Evolutionary conservation across 495 filamentous ascomycete genomes (phyloP), one percentile per base, ranked within the genome.

Genomic region (Daldinia bambusicola): DNA sequence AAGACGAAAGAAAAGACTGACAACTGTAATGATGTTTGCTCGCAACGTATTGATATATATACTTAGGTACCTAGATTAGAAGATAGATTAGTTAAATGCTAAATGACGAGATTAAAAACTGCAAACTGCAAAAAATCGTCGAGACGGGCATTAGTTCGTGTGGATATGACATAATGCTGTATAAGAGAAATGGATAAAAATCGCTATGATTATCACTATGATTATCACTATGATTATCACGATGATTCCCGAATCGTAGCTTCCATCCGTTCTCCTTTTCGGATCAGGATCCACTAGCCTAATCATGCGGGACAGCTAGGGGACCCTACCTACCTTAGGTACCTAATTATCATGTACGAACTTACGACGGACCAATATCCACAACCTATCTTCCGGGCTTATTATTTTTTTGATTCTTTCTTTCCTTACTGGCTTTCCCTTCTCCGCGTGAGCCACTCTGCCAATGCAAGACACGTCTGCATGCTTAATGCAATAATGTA

Each of bases 381-480:
- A 48, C 43, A 48, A 18, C 43, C n/a, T 16, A 16, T 48, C 18
- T 48, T 48, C n/a, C 8, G 43, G 43, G 18, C 18, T 22, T 48
- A 20, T 10, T 45, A 18, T 48, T 18, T 48, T 10, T 13, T 48
- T 34, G 3, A 3, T 7, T 4, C 32, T 34, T 34, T 34, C 32
- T 48, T 16, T 48, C 16, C 16, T 52, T 22, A 30, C 48, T 52
- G 20, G 8, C 26, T 48, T 16, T 48, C 16, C 16, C 31, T 22
- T 52, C 48, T 52, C 48, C 18, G 22, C 26, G 48, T 31, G 48
- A 31, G 50, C 26, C n/a, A 26, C 12, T 66, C 34, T 26, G 52
- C 57, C 38, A 34, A 41, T 38, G 38, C 34, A 55, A 56, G 51
- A 69, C 52, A 38, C 66, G 53, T 58, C 59, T 61, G 31, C 18